phyloP scores from a whole-genome alignment of 2,329 filamentous ascomycete genomes.

The Colletotrichum musae region DNA sequence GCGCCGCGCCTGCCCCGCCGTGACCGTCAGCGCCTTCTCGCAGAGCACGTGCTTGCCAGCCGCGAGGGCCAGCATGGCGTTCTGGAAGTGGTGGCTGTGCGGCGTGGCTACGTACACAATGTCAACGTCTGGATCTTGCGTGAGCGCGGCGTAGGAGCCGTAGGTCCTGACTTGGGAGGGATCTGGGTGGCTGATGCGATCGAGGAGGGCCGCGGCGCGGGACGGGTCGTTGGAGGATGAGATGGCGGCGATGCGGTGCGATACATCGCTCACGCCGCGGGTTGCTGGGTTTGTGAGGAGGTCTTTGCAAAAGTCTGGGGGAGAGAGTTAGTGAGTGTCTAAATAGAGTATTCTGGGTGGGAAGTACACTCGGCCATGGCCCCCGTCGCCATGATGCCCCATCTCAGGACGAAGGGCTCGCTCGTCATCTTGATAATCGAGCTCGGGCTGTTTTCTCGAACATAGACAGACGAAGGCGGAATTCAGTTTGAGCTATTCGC shows the following conservation, averaged over 20 bases:
- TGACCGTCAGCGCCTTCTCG: conserved; percentile 92
- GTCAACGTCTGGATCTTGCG: conserved; percentile 82
- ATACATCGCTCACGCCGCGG: conserved; percentile 79
- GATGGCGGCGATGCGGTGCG: conserved; percentile 80
- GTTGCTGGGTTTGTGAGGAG: conserved; percentile 80
- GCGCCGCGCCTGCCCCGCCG: conserved; percentile 80
- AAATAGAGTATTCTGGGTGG: background rate
- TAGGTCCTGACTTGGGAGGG: too few relatives aligned
- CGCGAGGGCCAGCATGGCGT: conserved; percentile 84
- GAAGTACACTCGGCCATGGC: conserved; percentile 69
- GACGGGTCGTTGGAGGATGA: conserved; percentile 84
- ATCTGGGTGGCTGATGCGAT: conserved; percentile 77
- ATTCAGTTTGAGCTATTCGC: too few relatives aligned
- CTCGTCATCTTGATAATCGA: conserved; percentile 53
- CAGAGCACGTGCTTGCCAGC: conserved; percentile 90
- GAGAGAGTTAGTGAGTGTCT: background rate
- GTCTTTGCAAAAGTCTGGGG: conserved; percentile 79
- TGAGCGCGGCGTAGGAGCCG: conserved; percentile 85
- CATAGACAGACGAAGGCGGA: too few relatives aligned
- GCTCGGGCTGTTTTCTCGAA: background rate
- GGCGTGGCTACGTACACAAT: conserved; percentile 92
- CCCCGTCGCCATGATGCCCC: conserved; percentile 74
- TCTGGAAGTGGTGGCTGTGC: conserved; percentile 94
- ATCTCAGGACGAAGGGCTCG: conserved; percentile 65
- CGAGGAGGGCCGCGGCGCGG: conserved; percentile 86